A percentile compares a stretch with the other conserved stretches of the same genome.
Conservation (phyloP, 768 basidiomycete species). For the Tricholoma flavovirens region DNA sequence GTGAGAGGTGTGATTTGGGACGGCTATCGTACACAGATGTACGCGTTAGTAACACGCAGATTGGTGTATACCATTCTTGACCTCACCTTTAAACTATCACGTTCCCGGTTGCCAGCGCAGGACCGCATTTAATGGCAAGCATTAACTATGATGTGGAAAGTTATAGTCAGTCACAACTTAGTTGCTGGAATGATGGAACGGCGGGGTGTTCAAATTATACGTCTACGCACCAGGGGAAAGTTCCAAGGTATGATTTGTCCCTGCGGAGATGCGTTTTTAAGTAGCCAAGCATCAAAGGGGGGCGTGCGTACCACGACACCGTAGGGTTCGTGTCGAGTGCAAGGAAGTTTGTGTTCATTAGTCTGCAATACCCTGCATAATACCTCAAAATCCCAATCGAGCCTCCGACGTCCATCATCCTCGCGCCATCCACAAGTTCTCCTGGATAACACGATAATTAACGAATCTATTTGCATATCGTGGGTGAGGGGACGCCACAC, state of each 20-base stretch:
- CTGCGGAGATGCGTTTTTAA: constrained; percentile 2
- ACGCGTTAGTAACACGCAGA: not conserved
- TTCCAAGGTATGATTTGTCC: constrained; percentile 54
- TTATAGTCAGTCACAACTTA: not conserved
- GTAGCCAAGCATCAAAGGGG: no score
- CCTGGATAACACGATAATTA: not conserved
- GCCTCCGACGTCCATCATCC: not conserved
- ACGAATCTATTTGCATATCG: not conserved
- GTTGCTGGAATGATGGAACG: not conserved
- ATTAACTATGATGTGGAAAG: constrained; percentile 9
- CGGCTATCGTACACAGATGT: constrained; percentile 29
- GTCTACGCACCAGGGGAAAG: constrained; percentile 24
- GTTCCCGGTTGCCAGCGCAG: constrained; percentile 42
- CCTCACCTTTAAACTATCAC: constrained; percentile 44
- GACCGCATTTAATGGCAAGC: constrained; percentile 22
- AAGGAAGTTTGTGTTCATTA: not conserved
- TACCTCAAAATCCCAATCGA: not conserved
- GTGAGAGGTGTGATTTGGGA: constrained; percentile 61
- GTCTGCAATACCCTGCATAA: not conserved
- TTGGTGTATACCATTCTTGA: not conserved
- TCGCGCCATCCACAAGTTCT: not conserved
- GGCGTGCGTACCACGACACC: not conserved
- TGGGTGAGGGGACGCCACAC: no score
- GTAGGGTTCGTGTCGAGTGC: not conserved
- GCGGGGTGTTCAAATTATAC: not conserved